A percentile compares a stretch with the other conserved stretches of the same genome.
Evolutionary conservation across 2,329 filamentous ascomycete genomes (phyloP).

Genomic region (Fulvia fulva): DNA sequence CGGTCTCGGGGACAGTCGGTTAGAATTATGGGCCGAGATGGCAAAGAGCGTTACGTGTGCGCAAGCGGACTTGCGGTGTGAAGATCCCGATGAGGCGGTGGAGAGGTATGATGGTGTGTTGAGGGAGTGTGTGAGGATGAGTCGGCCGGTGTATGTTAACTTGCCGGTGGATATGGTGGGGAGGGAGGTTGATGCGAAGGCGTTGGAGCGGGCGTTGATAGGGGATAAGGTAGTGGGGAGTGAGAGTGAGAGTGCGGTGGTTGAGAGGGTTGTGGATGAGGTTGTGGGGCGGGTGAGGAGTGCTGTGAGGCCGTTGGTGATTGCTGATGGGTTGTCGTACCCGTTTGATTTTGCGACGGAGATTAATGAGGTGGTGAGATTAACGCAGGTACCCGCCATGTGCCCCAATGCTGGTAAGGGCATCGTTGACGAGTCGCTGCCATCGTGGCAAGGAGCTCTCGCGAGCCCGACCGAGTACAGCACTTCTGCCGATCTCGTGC

Average conservation of each 20-base stretch:
- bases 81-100: slow-evolving; percentile 1
- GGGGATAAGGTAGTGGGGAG: slow-evolving; percentile 26
- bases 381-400: slow-evolving; percentile 48
- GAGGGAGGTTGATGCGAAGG: slow-evolving; percentile 33
- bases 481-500: slow-evolving; percentile 12
- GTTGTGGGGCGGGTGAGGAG: slow-evolving; percentile 43
- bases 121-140: slow-evolving; percentile 8
- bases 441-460: slow-evolving; percentile 50
- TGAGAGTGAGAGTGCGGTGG: slow-evolving; percentile 37
- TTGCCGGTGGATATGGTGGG: slow-evolving; percentile 14
- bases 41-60: slow-evolving; percentile 17
- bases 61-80: slow-evolving; percentile 13
- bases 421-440: slow-evolving; percentile 46
- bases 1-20: slow-evolving; percentile 9
- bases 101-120: slow-evolving; percentile 8
- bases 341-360: slow-evolving; percentile 41
- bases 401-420: slow-evolving; percentile 50
- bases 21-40: slow-evolving; percentile 15
- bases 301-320: slow-evolving; percentile 47
- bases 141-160: slow-evolving; percentile 14
- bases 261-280: slow-evolving; percentile 8
- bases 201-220: slow-evolving; percentile 4
- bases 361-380: slow-evolving; percentile 43
- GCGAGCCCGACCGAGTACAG: slow-evolving; percentile 33
- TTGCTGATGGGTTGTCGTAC: slow-evolving; percentile 51